Conservation (phyloP, 106 monocot genomes). For the Dendrobium catenatum region DNA sequence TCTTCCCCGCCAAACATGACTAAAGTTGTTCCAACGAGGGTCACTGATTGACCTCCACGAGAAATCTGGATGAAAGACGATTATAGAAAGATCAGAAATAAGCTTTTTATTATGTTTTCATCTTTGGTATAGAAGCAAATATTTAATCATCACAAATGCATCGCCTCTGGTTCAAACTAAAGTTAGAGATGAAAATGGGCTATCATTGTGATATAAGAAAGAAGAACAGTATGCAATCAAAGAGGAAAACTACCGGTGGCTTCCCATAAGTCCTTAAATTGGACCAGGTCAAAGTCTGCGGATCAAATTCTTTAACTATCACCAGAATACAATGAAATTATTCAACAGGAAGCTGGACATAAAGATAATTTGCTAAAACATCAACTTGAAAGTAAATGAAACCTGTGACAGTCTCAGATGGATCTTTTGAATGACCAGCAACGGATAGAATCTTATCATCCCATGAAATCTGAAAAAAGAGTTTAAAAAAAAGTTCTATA, state of each 20-base stretch:
- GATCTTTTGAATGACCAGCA: slow-evolving; percentile 97
- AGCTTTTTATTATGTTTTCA: background rate
- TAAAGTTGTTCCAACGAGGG: slow-evolving; percentile 79
- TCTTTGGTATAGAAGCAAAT: slow-evolving; percentile 1
- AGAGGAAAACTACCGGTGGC: slow-evolving; percentile 60
- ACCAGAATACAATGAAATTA: slow-evolving; percentile 11
- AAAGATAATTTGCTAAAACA: background rate
- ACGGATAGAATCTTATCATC: slow-evolving; percentile 77
- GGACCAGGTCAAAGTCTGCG: slow-evolving; percentile 72
- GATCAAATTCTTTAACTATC: slow-evolving; percentile 95
- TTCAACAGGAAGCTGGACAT: background rate
- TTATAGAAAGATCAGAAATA: background rate
- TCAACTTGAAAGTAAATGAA: background rate
- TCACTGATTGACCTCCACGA: slow-evolving; percentile 92
- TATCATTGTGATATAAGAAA: background rate
- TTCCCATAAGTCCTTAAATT: slow-evolving; percentile 88
- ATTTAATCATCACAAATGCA: background rate
- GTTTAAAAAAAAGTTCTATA: background rate
- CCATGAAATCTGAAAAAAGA: slow-evolving; percentile 63
- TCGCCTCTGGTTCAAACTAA: background rate
- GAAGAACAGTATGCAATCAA: background rate
- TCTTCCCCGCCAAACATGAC: slow-evolving; percentile 99
- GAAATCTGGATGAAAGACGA: slow-evolving; percentile 50
- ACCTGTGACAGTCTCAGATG: slow-evolving; percentile 88
- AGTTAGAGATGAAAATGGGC: background rate